Evolutionary conservation across 2,329 filamentous ascomycete genomes (phyloP).

Genomic region (Lachnum nothofagi): DNA sequence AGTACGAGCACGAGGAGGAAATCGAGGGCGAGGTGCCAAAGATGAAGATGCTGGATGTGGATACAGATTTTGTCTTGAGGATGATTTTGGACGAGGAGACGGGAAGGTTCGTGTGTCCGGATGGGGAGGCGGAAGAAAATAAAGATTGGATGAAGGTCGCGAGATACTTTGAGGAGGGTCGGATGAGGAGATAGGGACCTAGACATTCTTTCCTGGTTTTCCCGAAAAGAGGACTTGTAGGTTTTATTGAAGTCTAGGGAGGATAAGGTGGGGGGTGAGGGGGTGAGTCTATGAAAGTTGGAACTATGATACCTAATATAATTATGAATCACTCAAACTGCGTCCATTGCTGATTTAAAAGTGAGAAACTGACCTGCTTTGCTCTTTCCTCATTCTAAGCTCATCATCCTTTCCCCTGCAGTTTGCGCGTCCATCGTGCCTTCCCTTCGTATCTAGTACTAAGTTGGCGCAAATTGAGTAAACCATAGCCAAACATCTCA

Average conservation of each 20-base stretch:
- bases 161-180: constrained; percentile 7
- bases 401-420: too few relatives aligned
- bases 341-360: too few relatives aligned
- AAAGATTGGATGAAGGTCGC: constrained; percentile 12
- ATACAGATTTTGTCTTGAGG: not conserved
- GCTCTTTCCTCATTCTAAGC: too few relatives aligned
- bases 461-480: too few relatives aligned
- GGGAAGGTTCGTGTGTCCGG: not conserved
- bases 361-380: too few relatives aligned
- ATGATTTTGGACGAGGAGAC: not conserved
- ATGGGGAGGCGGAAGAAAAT: not conserved
- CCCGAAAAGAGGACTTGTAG: not conserved
- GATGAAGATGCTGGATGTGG: constrained; percentile 1
- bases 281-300: too few relatives aligned
- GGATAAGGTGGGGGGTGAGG: too few relatives aligned
- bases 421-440: too few relatives aligned
- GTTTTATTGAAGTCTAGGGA: not conserved
- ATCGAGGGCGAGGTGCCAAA: constrained; percentile 2
- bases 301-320: too few relatives aligned
- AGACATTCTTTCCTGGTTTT: not conserved
- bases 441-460: too few relatives aligned
- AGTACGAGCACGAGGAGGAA: constrained; percentile 2
- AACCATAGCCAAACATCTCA: too few relatives aligned
- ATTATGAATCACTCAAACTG: too few relatives aligned
- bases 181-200: not conserved